phyloP scores from a whole-genome alignment of 164 flowering plant species.

The Berberis vulgaris region DNA sequence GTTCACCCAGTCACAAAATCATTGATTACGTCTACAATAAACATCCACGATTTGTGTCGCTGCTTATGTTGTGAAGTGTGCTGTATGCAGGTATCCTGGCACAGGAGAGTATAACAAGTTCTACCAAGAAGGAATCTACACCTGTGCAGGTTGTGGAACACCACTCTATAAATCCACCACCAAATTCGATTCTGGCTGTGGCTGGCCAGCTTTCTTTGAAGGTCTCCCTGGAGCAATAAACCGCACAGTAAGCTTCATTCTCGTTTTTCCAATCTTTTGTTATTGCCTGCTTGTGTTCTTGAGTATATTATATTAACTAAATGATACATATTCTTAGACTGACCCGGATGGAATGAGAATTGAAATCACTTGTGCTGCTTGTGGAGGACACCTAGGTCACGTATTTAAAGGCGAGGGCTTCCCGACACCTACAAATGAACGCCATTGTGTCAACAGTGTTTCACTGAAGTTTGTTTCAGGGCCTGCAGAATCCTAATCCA shows the following conservation, averaged over 20 bases:
- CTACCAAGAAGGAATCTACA: slow-evolving; percentile 52
- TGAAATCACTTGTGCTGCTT: slow-evolving; percentile 72
- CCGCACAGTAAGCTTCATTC: slow-evolving; percentile 40
- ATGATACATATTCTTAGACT: slow-evolving; percentile 30
- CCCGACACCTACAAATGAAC: slow-evolving; percentile 58
- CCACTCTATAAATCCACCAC: slow-evolving; percentile 64
- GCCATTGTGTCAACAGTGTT: slow-evolving; percentile 82
- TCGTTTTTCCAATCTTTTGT: neutral
- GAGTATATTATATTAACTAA: neutral
- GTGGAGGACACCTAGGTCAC: slow-evolving; percentile 82
- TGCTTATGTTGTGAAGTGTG: neutral
- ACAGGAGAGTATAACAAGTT: slow-evolving; percentile 82
- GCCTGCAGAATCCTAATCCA: too few species aligned
- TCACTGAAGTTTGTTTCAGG: slow-evolving; percentile 56
- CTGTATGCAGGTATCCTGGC: slow-evolving; percentile 33
- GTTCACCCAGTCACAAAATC: too few species aligned
- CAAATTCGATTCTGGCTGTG: slow-evolving; percentile 80
- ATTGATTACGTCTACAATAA: too few species aligned
- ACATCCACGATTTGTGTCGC: neutral
- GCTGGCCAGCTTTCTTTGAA: slow-evolving; percentile 93
- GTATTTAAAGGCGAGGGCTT: slow-evolving; percentile 78
- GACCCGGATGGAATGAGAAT: slow-evolving; percentile 70
- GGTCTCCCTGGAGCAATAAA: slow-evolving; percentile 78
- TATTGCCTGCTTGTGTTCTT: neutral
- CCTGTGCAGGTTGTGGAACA: slow-evolving; percentile 70